Evolutionary conservation across 129 eudicot species (phyloP).

Genomic region (Solidago caesia): DNA sequence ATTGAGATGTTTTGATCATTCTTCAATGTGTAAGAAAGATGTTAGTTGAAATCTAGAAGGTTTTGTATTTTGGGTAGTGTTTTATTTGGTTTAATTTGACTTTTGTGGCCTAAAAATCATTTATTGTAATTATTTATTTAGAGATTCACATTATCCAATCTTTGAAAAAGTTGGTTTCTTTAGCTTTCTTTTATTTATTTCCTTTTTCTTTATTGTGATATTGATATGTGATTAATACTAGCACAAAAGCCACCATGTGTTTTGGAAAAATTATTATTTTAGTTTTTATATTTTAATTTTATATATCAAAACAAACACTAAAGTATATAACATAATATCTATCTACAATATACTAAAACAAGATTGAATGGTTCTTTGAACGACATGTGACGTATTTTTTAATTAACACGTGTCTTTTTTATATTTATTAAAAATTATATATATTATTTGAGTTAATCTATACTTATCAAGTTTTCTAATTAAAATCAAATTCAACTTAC

Average conservation of each 20-base stretch:
- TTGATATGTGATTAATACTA: slow-evolving; percentile 9
- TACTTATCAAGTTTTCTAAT: too few relatives aligned
- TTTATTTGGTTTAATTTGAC: slow-evolving; percentile 33
- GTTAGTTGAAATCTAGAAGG: slow-evolving; percentile 34
- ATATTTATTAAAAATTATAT: too few relatives aligned
- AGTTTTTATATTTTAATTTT: background rate
- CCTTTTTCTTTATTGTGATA: slow-evolving; percentile 27
- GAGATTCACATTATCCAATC: slow-evolving; percentile 32
- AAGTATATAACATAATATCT: background rate
- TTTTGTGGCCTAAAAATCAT: slow-evolving; percentile 20
- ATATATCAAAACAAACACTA: background rate
- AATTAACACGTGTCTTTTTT: too few relatives aligned
- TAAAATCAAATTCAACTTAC: too few relatives aligned
- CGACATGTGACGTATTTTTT: too few relatives aligned
- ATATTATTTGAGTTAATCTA: too few relatives aligned
- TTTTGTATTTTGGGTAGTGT: slow-evolving; percentile 1
- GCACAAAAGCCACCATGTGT: background rate
- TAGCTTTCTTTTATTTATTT: slow-evolving; percentile 18
- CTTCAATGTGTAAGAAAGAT: slow-evolving; percentile 20
- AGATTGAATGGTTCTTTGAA: too few relatives aligned
- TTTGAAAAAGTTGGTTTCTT: slow-evolving; percentile 37
- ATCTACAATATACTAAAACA: too few relatives aligned
- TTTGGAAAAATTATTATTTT: background rate
- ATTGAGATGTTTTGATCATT: slow-evolving; percentile 19
- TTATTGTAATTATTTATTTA: slow-evolving; percentile 4